Evolutionary conservation across 306 rosid species (phyloP), one percentile per base, ranked within the genome.

Genomic region (Cicer judaicum): DNA sequence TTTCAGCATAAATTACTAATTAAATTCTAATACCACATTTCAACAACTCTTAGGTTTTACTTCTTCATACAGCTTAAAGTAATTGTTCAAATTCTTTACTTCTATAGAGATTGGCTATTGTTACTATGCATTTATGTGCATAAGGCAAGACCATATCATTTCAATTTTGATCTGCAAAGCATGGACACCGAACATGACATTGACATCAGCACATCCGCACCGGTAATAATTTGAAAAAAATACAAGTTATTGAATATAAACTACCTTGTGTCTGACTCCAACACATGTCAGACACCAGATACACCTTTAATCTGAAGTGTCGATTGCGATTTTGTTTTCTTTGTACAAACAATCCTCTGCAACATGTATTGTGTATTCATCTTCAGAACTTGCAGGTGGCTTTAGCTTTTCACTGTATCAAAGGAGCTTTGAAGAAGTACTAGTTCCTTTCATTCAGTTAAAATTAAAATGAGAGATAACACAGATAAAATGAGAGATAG

Each of bases 371-470:
- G 34, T 24, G 34, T 24, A 24, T 24, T 69, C 12, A 43, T 68
- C 43, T 71, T 71, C 42, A 57, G 46, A 34, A 41, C 6, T 10
- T 57, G 50, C 73, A 82, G 82, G 67, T 48, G 40, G 72, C 5
- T 38, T 72, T 70, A 48, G 41, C 34, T 11, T 29, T 57, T 66
- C 65, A 70, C 60, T 78, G 79, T 29, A 54, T 44, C 72, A 40
- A 62, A 62, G 60, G 42, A 64, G 50, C 78, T 64, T 56, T 40
- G 39, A 56, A 66, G 54, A 36, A 60, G 79, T 60, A 54, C 57
- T 14, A 59, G 18, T 74, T 80, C 57, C 42, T 5, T n/a, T 75
- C 72, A 57, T 70, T 49, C 63, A 21, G 11, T 16, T 61, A 38
- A 29, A 39, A 6, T 10, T 65, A 36, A 11, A 13, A 66, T 57